Percentiles rank a stretch among this genome's conserved stretches.
phyloP scores from a whole-genome alignment of 2,329 filamentous ascomycete species.

The Colletotrichum sp. region DNA sequence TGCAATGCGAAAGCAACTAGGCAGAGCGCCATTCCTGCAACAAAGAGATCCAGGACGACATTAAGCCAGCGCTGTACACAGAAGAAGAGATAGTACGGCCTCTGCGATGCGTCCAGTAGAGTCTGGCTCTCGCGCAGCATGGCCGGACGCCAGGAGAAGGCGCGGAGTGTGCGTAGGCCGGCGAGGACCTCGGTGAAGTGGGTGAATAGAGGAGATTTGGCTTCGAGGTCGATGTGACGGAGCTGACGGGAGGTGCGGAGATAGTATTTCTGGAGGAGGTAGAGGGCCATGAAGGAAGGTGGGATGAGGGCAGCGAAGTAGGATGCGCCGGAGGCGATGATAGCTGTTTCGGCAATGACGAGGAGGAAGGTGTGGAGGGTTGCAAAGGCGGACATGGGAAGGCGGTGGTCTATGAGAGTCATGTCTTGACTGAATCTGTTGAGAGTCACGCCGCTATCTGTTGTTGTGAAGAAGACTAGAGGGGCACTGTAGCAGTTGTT shows the following conservation, averaged over 20 bases:
- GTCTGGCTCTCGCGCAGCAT: slow-evolving; percentile 39
- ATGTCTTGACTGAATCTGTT: slow-evolving; percentile 49
- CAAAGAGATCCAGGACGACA: slow-evolving; percentile 52
- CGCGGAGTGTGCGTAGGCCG: slow-evolving; percentile 53
- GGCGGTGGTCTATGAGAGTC: slow-evolving; percentile 42
- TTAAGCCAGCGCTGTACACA: slow-evolving; percentile 55
- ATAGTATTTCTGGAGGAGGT: slow-evolving; percentile 55
- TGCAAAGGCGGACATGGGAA: slow-evolving; percentile 32
- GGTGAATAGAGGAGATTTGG: slow-evolving; percentile 53
- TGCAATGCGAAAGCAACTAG: slow-evolving; percentile 52
- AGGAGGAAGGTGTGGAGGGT: slow-evolving; percentile 25
- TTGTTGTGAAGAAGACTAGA: slow-evolving; percentile 35
- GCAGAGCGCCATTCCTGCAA: slow-evolving; percentile 51
- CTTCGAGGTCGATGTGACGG: slow-evolving; percentile 58
- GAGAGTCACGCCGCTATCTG: slow-evolving; percentile 37
- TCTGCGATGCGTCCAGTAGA: slow-evolving; percentile 49
- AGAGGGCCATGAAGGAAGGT: slow-evolving; percentile 42
- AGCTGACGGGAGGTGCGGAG: slow-evolving; percentile 61
- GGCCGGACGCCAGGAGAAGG: slow-evolving; percentile 51
- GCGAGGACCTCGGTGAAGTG: slow-evolving; percentile 55
- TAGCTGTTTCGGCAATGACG: slow-evolving; percentile 46
- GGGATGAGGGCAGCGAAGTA: slow-evolving; percentile 50
- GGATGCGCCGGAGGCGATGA: slow-evolving; percentile 47
- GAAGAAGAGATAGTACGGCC: slow-evolving; percentile 54
- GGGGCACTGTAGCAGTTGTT: neutral